Evolutionary conservation across 257 asterid species (phyloP), one percentile per base, ranked within the genome.

Genomic region (Przewalskia tangutica): DNA sequence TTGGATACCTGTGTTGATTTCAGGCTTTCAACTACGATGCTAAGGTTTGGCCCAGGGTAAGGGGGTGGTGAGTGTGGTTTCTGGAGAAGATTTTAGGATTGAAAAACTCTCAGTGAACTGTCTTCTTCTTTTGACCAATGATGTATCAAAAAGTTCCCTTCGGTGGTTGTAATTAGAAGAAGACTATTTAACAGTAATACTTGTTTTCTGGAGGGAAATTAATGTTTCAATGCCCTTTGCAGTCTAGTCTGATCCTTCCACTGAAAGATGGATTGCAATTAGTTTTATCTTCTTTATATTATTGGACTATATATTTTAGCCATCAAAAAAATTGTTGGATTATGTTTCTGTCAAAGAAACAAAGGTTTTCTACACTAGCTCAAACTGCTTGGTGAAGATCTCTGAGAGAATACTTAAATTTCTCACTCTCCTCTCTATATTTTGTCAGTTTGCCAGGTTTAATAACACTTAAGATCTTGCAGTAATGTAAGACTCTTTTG

Each of bases 331-430:
- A 7, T 14, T 65, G 5, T 14, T 65, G 50, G 75, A 65, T 23
- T 9, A 8, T 62, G 17, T 65, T 65, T 44, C 40, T 71, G 17
- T 46, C 78, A 46, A 71, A 46, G 58, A 71, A 71, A 71, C 56
- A 46, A 44, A 44, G 40, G 23, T 70, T 18, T 71, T 23, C 56
- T 70, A 70, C 44, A 70, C 38, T 44, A 18, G 58, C 78, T 44
- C 78, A 70, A 70, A 70, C 40, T 70, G 38, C 78, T 70, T 7
- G 40, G 78, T 70, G 78, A 70, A 20, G 78, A 70, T 67, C 40
- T 70, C 78, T 70, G 68, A 27, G 17, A 27, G 42, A 44, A 48
- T 44, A 44, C 56, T 70, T 70, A 44, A n/a, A 44, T 48, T 70
- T 70, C 38, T 56, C 38, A 20, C 38, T 70, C 40, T 44, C 77